Conservation (phyloP, 192 early-diverging fungal species). For the Helicostylum pulchrum region DNA sequence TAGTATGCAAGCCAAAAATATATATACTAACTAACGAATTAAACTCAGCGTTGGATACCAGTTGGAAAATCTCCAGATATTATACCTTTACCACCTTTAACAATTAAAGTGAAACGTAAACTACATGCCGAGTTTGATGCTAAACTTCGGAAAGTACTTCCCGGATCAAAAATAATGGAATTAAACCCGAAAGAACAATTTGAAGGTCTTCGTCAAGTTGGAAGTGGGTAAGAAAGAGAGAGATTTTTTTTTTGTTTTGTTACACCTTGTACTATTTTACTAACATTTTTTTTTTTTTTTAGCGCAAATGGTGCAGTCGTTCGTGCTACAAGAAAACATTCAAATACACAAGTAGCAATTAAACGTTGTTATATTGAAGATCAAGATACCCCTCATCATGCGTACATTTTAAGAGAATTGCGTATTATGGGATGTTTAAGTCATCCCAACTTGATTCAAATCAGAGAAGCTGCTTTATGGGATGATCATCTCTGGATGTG, state of each 20-base stretch:
- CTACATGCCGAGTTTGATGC: slow-evolving; percentile 34
- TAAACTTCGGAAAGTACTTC: slow-evolving; percentile 32
- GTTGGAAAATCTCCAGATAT: slow-evolving; percentile 28
- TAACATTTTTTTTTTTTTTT: slow-evolving; percentile 5
- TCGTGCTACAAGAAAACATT: slow-evolving; percentile 26
- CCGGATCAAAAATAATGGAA: slow-evolving; percentile 26
- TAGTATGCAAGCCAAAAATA: not conserved
- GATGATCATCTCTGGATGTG: slow-evolving; percentile 44
- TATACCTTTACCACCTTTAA: slow-evolving; percentile 28
- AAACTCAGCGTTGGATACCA: slow-evolving; percentile 30
- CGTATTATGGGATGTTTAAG: slow-evolving; percentile 40
- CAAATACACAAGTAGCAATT: slow-evolving; percentile 35
- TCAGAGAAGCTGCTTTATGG: slow-evolving; percentile 36
- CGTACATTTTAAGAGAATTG: slow-evolving; percentile 37
- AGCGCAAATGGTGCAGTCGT: slow-evolving; percentile 40
- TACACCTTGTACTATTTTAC: slow-evolving; percentile 2
- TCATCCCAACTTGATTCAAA: slow-evolving; percentile 34
- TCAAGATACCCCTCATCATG: slow-evolving; percentile 37
- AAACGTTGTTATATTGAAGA: slow-evolving; percentile 43
- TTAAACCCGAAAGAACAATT: slow-evolving; percentile 31
- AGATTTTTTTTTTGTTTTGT: too few species aligned
- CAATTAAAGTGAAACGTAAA: slow-evolving; percentile 15
- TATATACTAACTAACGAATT: not conserved
- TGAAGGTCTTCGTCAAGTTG: slow-evolving; percentile 24
- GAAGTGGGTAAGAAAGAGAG: slow-evolving; percentile 31